phyloP scores from a whole-genome alignment of 192 early-diverging fungal genomes.

The Gryganskiella cystojenkinii region DNA sequence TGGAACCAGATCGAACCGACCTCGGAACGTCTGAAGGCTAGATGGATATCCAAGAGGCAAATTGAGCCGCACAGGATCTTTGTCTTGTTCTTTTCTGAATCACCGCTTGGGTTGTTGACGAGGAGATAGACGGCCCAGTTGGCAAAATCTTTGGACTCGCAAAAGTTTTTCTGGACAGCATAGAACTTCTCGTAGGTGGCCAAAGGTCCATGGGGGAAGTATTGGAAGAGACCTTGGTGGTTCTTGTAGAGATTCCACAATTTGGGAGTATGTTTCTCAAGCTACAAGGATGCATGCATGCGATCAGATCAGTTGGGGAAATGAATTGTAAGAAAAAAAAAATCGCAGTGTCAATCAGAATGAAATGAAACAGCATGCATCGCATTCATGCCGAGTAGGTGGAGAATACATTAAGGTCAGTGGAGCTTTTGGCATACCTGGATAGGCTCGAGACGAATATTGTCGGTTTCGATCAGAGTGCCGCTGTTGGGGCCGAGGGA shows the following conservation, averaged over 20 bases:
- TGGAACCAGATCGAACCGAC: conserved; percentile 45
- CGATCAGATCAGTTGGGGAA: not conserved
- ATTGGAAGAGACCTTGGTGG: conserved; percentile 19
- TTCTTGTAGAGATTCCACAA: conserved; percentile 43
- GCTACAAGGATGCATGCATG: not conserved
- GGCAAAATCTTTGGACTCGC: not conserved
- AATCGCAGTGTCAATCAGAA: not conserved
- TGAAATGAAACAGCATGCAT: not conserved
- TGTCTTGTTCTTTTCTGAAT: not conserved
- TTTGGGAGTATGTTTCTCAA: conserved; percentile 28
- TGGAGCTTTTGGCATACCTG: not conserved
- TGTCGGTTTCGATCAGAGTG: conserved; percentile 32
- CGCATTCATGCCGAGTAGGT: too few relatives aligned
- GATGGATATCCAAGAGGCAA: conserved; percentile 29
- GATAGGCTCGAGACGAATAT: conserved; percentile 28
- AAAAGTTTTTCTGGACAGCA: conserved; percentile 11
- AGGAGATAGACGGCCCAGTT: conserved; percentile 36
- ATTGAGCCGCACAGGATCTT: conserved; percentile 37
- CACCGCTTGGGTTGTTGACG: not conserved
- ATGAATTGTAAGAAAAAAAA: not conserved
- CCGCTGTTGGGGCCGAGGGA: conserved; percentile 35
- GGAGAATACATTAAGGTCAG: not conserved
- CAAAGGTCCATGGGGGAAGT: conserved; percentile 22
- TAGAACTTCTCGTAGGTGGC: conserved; percentile 24
- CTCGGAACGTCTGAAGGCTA: conserved; percentile 19